phyloP scores from a whole-genome alignment of 345 rosid genomes.

The Eutrema heterophyllum region DNA sequence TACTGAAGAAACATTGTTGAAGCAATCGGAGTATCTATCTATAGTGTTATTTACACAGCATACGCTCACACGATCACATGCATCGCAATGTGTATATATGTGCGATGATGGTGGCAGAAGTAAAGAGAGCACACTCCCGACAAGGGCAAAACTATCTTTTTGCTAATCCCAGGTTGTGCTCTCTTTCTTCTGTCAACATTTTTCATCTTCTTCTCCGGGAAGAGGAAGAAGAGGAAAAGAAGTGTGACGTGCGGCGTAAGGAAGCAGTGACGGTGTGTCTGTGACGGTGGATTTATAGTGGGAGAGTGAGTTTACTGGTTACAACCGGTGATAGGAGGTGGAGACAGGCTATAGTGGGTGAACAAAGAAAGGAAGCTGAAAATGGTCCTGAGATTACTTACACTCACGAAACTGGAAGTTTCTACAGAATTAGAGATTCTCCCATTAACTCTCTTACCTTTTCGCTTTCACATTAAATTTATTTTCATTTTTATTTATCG shows the following conservation, averaged over 20 bases:
- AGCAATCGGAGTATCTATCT: background rate
- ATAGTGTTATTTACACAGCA: background rate
- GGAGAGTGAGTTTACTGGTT: slow-evolving; percentile 1
- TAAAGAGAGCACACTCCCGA: slow-evolving; percentile 85
- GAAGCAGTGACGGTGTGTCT: slow-evolving; percentile 21
- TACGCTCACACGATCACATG: slow-evolving; percentile 11
- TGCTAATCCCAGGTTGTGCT: slow-evolving; percentile 68
- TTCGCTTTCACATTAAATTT: slow-evolving; percentile 27
- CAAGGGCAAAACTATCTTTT: slow-evolving; percentile 51
- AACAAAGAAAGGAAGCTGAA: slow-evolving; percentile 18
- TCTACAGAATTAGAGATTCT: slow-evolving; percentile 30
- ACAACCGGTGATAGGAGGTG: slow-evolving; percentile 4
- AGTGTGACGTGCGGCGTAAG: slow-evolving; percentile 34
- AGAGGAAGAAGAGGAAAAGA: slow-evolving; percentile 11
- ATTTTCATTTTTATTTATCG: background rate
- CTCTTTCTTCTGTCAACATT: slow-evolving; percentile 98
- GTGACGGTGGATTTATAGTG: slow-evolving; percentile 5
- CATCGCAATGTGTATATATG: background rate
- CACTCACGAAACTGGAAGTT: slow-evolving; percentile 22
- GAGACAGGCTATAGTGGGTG: slow-evolving; percentile 9
- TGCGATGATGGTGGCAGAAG: slow-evolving; percentile 62
- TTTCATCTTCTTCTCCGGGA: slow-evolving; percentile 16
- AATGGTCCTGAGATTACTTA: slow-evolving; percentile 11
- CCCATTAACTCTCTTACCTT: background rate
- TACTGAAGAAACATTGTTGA: slow-evolving; percentile 9